Conservation (phyloP, 2,329 filamentous ascomycete genomes). For the Talaromyces sp. region DNA sequence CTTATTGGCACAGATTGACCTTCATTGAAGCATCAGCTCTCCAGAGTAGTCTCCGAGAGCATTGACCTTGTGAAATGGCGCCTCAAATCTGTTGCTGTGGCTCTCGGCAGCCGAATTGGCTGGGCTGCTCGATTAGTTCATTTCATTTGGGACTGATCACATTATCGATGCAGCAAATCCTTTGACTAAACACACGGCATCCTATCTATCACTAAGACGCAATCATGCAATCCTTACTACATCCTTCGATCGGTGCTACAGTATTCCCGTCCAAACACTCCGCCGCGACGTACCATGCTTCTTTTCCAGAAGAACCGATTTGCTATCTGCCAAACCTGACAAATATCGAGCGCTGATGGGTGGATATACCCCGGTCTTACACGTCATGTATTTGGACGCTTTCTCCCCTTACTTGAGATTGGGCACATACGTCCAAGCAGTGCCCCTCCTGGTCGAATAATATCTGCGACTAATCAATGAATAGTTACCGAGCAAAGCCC, state of each 20-base stretch:
- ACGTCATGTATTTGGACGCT: conserved; percentile 8
- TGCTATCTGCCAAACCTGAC: not conserved
- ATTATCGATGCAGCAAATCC: conserved; percentile 6
- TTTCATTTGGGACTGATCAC: conserved; percentile 12
- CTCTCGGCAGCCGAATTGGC: conserved; percentile 6
- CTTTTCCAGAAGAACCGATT: not conserved
- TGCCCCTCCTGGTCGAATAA: conserved; percentile 3
- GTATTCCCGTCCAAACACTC: not conserved
- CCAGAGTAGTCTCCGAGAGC: not conserved
- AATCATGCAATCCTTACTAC: not conserved
- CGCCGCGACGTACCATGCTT: not conserved
- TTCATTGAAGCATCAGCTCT: not conserved
- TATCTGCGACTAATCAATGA: not conserved
- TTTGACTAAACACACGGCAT: not conserved
- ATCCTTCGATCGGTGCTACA: conserved; percentile 1
- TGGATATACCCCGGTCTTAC: not conserved
- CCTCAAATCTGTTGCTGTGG: not conserved
- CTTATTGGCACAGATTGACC: not conserved
- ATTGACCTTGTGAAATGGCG: not conserved
- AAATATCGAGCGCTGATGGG: not conserved
- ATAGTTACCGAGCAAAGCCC: not conserved
- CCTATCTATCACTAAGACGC: not conserved
- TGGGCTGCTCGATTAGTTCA: not conserved
- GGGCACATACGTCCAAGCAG: not conserved
- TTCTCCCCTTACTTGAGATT: conserved; percentile 8